These are phyloP conservation scores for Peronosclerospora sorghi DNA, from an alignment of 352 stramenopile species.

Conservation along the genomic window DNA sequence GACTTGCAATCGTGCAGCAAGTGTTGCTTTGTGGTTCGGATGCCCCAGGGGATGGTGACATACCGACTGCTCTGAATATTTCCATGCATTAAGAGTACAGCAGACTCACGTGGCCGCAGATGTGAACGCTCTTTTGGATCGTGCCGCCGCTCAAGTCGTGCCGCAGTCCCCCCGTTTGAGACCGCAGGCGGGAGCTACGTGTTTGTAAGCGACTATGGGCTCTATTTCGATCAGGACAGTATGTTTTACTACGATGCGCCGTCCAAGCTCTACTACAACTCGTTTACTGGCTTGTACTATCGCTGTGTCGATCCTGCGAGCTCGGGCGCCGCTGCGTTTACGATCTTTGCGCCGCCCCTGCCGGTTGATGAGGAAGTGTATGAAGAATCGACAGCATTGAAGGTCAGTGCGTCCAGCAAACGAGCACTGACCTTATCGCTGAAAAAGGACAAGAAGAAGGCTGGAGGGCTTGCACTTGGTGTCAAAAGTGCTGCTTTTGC, in stretches of 20 bases:
- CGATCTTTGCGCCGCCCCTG: conserved; percentile 30
- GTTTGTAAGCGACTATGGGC: conserved; percentile 44
- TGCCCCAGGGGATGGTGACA: too few relatives aligned
- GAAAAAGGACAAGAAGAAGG: too few relatives aligned
- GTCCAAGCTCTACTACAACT: conserved; percentile 66
- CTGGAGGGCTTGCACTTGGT: conserved; percentile 60
- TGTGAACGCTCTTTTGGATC: conserved; percentile 46
- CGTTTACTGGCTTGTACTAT: conserved; percentile 61
- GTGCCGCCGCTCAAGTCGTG: conserved; percentile 41
- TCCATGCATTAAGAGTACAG: too few relatives aligned
- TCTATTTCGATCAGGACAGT: conserved; percentile 75
- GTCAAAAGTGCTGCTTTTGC: conserved; percentile 31
- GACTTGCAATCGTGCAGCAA: too few relatives aligned
- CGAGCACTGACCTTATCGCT: conserved; percentile 24
- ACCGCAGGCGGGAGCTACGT: conserved; percentile 66
- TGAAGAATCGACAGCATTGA: conserved; percentile 7
- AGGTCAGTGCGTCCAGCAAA: conserved; percentile 10
- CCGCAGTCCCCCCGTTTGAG: conserved; percentile 61
- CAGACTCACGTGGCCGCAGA: conserved; percentile 33
- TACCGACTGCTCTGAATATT: too few relatives aligned
- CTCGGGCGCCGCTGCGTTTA: conserved; percentile 27
- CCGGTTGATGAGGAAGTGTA: conserved; percentile 38
- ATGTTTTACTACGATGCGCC: conserved; percentile 79
- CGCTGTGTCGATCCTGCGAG: conserved; percentile 18
- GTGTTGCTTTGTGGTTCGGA: too few relatives aligned